A percentile compares a stretch with the other conserved stretches of the same genome.
These are phyloP conservation scores for Parastagonospora avenae DNA, from an alignment of 2,329 filamentous ascomycete species.

Conservation along the genomic window DNA sequence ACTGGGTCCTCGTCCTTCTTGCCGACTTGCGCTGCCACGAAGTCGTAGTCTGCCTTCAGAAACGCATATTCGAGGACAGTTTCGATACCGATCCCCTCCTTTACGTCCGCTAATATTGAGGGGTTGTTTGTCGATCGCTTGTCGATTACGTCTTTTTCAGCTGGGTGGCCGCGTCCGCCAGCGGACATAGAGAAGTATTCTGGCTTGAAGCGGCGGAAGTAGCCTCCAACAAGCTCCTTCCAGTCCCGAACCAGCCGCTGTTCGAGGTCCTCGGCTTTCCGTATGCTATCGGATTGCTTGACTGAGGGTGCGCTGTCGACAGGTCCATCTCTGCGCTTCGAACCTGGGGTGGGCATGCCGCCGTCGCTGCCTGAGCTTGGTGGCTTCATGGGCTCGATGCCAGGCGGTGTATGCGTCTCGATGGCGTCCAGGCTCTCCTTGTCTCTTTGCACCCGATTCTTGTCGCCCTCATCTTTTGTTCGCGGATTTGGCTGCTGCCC, in stretches of 20 bases:
- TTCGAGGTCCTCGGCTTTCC: conserved; percentile 71
- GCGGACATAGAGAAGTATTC: conserved; percentile 68
- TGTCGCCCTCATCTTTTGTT: conserved; percentile 25
- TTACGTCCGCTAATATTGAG: conserved; percentile 26
- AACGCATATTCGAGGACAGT: conserved; percentile 90
- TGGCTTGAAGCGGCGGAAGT: conserved; percentile 89
- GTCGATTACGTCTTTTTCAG: conserved; percentile 38
- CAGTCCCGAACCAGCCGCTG: conserved; percentile 75
- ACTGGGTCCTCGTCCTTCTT: conserved; percentile 76
- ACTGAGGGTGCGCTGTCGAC: conserved; percentile 35
- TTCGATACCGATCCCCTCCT: conserved; percentile 66
- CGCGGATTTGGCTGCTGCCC: conserved; percentile 23
- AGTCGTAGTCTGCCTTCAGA: conserved; percentile 90
- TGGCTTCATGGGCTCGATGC: conserved; percentile 49
- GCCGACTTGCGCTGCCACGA: conserved; percentile 84
- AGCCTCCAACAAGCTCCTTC: conserved; percentile 85
- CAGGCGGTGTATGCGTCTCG: conserved; percentile 54
- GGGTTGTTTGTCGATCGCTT: conserved; percentile 31
- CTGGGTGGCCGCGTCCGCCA: conserved; percentile 41
- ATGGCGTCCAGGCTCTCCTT: conserved; percentile 51
- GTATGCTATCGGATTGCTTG: conserved; percentile 54
- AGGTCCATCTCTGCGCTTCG: conserved; percentile 26
- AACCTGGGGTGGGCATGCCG: conserved; percentile 30
- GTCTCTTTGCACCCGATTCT: conserved; percentile 31
- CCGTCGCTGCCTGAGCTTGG: conserved; percentile 29